A percentile compares a stretch with the other conserved stretches of the same genome.
phyloP scores from a whole-genome alignment of 1,139 yeast species.

The Lodderomyces pseudojiufengensis region DNA sequence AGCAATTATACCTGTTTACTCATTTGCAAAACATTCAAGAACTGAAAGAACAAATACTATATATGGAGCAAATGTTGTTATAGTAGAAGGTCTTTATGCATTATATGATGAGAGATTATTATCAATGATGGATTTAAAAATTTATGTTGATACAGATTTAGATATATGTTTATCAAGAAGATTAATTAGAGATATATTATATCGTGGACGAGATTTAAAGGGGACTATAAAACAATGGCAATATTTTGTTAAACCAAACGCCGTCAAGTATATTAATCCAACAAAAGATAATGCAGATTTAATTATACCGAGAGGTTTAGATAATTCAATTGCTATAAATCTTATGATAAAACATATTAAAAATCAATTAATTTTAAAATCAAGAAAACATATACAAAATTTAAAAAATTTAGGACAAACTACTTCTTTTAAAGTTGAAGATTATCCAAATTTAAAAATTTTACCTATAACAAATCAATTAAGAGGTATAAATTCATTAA shows the following conservation, averaged over 20 bases:
- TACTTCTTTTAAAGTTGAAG: constrained; percentile 28
- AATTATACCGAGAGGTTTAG: constrained; percentile 84
- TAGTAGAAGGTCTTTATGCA: constrained; percentile 89
- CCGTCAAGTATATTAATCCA: constrained; percentile 70
- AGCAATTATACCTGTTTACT: constrained; percentile 81
- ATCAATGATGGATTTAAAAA: constrained; percentile 77
- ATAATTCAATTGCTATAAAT: constrained; percentile 74
- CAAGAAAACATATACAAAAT: constrained; percentile 60
- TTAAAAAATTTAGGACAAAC: constrained; percentile 50
- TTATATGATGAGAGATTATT: constrained; percentile 66
- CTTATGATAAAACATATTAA: constrained; percentile 76
- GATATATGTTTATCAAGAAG: constrained; percentile 90
- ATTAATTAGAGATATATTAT: constrained; percentile 77
- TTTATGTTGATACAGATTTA: constrained; percentile 90
- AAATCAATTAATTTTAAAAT: constrained; percentile 64
- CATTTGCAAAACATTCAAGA: constrained; percentile 72
- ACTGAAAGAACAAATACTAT: constrained; percentile 66
- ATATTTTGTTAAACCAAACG: constrained; percentile 86
- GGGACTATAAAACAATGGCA: constrained; percentile 92
- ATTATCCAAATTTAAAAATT: constrained; percentile 25
- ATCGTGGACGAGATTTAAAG: constrained; percentile 76
- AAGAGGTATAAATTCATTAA: constrained; percentile 65
- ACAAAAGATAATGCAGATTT: constrained; percentile 82
- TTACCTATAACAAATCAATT: constrained; percentile 67
- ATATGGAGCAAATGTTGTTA: constrained; percentile 94